Percentiles rank a stretch among this genome's conserved stretches.
These are phyloP conservation scores for Rutidosis leptorrhynchoides DNA, from an alignment of 129 eudicot genomes.

Conservation along the genomic window DNA sequence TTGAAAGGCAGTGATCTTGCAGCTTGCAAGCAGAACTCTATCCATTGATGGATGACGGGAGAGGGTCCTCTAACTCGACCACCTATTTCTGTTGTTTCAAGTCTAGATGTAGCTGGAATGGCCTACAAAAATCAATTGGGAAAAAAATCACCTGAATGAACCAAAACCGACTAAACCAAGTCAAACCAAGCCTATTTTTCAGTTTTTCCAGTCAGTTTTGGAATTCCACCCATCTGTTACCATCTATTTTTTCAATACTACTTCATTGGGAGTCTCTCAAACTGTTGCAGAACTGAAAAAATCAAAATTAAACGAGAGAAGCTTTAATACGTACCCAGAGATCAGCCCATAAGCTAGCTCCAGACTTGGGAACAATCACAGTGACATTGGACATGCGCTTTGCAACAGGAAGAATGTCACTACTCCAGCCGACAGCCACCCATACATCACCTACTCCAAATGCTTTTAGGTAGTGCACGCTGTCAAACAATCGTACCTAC, in stretches of 20 bases:
- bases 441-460: constrained; percentile 75
- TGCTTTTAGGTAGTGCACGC: constrained; percentile 74
- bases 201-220: too few relatives aligned
- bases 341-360: constrained; percentile 98
- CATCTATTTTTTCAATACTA: too few relatives aligned
- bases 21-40: constrained; percentile 76
- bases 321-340: constrained; percentile 94
- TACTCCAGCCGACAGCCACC: constrained; percentile 99
- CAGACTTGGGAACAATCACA: constrained; percentile 88
- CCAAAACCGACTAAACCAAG: too few relatives aligned
- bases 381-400: constrained; percentile 73
- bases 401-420: constrained; percentile 79
- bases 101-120: constrained; percentile 57
- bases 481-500: constrained; percentile 85
- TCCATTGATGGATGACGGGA: constrained; percentile 80
- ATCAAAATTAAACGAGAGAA: too few relatives aligned
- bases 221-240: too few relatives aligned
- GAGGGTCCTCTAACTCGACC: constrained; percentile 91
- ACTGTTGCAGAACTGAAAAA: background rate
- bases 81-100: constrained; percentile 47
- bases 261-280: too few relatives aligned
- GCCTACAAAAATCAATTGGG: constrained; percentile 50
- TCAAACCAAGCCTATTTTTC: too few relatives aligned
- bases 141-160: background rate
- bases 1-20: constrained; percentile 66